phyloP scores from a whole-genome alignment of 1,139 yeast species.

The Candida frijolesensis region DNA sequence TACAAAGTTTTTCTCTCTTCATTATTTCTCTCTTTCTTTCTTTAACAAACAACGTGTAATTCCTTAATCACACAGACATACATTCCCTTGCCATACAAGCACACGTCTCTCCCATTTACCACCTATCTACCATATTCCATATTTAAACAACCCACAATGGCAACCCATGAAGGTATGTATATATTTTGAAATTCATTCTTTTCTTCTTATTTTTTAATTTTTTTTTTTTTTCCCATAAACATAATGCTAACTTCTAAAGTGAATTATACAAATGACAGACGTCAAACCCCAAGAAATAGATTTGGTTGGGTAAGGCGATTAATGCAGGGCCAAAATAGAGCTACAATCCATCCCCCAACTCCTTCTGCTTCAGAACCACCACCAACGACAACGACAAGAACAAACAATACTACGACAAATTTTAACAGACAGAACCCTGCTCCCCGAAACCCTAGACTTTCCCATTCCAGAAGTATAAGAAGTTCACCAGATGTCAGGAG shows the following conservation, averaged over 20 bases:
- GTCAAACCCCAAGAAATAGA: constrained; percentile 32
- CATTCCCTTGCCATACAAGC: background rate
- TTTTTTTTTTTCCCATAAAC: background rate
- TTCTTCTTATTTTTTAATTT: background rate
- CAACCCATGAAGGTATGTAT: constrained; percentile 17
- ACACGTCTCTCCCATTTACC: too few relatives aligned
- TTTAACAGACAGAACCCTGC: background rate
- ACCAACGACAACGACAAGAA: constrained; percentile 1
- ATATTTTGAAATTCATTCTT: background rate
- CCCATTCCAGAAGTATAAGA: background rate
- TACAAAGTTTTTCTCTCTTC: background rate
- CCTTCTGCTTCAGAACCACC: constrained; percentile 8
- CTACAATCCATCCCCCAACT: constrained; percentile 5
- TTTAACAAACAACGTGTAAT: background rate
- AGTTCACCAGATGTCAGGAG: background rate
- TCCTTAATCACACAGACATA: background rate
- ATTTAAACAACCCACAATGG: constrained; percentile 7
- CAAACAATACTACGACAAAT: background rate
- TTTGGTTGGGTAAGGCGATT: constrained; percentile 51
- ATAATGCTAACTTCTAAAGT: constrained; percentile 10
- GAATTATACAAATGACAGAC: constrained; percentile 16
- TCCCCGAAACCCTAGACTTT: background rate
- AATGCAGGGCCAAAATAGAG: constrained; percentile 45
- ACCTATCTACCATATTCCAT: too few relatives aligned
- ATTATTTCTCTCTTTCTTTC: background rate